Percentiles rank a stretch among this genome's conserved stretches.
These are phyloP conservation scores for Populus tremula DNA, from an alignment of 345 rosid species.

Conservation along the genomic window DNA sequence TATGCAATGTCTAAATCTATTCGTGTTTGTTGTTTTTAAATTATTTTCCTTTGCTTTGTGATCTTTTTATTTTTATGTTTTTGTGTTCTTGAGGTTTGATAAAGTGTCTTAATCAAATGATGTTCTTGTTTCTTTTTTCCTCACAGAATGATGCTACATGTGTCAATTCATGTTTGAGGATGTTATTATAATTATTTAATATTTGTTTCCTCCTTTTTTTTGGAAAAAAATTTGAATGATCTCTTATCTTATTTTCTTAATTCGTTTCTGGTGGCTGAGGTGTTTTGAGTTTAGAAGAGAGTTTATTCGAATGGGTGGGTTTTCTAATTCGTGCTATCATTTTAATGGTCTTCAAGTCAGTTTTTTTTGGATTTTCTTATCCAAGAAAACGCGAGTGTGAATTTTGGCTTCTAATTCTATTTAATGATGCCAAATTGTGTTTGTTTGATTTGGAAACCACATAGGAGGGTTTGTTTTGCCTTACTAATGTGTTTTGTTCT, in stretches of 20 bases:
- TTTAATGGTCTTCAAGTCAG: not conserved
- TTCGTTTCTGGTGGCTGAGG: not conserved
- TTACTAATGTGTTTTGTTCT: conserved; percentile 18
- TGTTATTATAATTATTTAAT: not conserved
- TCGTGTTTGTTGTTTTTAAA: not conserved
- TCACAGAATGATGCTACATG: not conserved
- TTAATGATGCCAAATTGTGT: not conserved
- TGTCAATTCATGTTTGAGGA: not conserved
- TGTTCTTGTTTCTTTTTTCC: not conserved
- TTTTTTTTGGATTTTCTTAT: not conserved
- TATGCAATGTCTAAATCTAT: conserved; percentile 27
- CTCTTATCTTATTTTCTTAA: not conserved
- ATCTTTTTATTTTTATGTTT: not conserved
- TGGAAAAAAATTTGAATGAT: not conserved
- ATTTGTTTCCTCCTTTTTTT: not conserved
- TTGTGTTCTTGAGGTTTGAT: conserved; percentile 32
- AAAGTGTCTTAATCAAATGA: conserved; percentile 34
- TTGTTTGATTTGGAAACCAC: not conserved
- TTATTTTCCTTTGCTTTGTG: not conserved
- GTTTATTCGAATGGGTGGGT: not conserved
- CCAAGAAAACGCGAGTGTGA: not conserved
- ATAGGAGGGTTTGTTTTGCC: not conserved
- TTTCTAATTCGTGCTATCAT: not conserved
- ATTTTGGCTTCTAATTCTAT: not conserved
- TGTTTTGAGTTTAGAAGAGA: not conserved